Evolutionary conservation across 2,329 filamentous ascomycete genomes (phyloP), one percentile per base, ranked within the genome.

Genomic region (Exophiala lecanii-corni): DNA sequence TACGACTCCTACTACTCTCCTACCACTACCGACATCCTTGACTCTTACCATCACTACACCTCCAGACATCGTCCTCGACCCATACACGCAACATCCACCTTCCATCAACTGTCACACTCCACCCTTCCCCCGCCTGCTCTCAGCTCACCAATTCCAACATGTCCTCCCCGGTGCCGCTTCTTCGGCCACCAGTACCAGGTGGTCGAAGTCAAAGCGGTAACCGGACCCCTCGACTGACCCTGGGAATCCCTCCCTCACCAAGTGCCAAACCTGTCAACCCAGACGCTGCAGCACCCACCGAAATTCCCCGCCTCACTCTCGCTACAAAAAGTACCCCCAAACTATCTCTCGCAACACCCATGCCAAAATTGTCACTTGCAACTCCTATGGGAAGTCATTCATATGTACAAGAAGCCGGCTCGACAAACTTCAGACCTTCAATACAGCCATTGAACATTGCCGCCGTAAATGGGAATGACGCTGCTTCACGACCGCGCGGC

Each of bases 201-300:
- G 73, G 72, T 53, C 76, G 81, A 56, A 74, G 74, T 51, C 74
- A 73, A 55, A 71, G 74, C 53, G 81, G 79, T 46, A 71, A 75
- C 47, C 76, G 84, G 51, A 74, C 84, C 40, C 88, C 88, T 19
- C 81, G 85, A 57, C 76, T 97, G 45, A 91, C 89, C 33, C 78
- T 97, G 43, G 86, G 89, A 34, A 97, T 97, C 45, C 91, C 91
- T 26, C 82, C 86, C 1, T 94, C 88, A 25, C 86, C 88, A 36
- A 91, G 81, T 67, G 83, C 75, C 50, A 87, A 89, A 64, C 81
- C 89, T 2, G 79, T 92, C 39, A 78, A 76, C 54, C 74, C 72
- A 55, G 65, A 73, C 58, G 67, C 59, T 10, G 65, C 71, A 46
- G 60, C 59, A 36, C 51, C 65, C 13, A 59, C 55, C 18, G 60